Base-by-base conservation (phyloP, 2,329 filamentous ascomycete species). In the Hymenoscyphus scutula region DNA sequence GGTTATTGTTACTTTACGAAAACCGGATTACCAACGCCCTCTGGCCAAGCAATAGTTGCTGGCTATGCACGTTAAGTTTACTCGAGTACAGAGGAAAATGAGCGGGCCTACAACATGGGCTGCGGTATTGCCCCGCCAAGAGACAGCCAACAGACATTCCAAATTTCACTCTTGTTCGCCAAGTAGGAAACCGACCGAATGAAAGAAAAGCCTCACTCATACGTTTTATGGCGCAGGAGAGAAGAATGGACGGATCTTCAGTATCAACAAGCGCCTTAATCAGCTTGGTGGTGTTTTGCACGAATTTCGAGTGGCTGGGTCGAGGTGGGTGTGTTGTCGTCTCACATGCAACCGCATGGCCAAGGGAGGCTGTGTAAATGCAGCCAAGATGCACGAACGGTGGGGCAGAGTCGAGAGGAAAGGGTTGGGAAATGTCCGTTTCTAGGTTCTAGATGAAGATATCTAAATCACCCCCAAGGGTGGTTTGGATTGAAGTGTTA, bases 341-440 rank as follows among this genome's bases (percentile, higher is more conserved):
- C 41, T 48, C 41, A 48, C 41, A 48, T 48, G 38, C 17, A 13
- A 11, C 38, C n/a, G 38, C 34, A 19, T 60, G 57, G 41, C 58
- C 58, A 60, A 60, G 58, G 34, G 32, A 54, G 58, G 58, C 58
- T 60, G 55, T 56, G 55, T 34, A 38, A 23, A 56, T 37, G 53
- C 17, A 19, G 41, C n/a, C 41, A 56, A 23, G 32, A 37, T 10
- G 25, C 41, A 53, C n/a, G 32, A 34, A 29, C 34, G 58, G 27
- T 38, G 45, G 41, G 29, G 30, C n/a, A n/a, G n/a, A n/a, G n/a
- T 13, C 15, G 32, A 34, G 11, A 17, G 38, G 41, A 10, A n/a
- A 23, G 41, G n/a, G 5, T 48, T 48, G 41, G 41, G 41, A 23
- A 23, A 23, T 48, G 7, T 23, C 41, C 41, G 41, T n/a, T 25